Base-by-base conservation (phyloP, 2,329 filamentous ascomycete species). In the Aureobasidium sp. region DNA sequence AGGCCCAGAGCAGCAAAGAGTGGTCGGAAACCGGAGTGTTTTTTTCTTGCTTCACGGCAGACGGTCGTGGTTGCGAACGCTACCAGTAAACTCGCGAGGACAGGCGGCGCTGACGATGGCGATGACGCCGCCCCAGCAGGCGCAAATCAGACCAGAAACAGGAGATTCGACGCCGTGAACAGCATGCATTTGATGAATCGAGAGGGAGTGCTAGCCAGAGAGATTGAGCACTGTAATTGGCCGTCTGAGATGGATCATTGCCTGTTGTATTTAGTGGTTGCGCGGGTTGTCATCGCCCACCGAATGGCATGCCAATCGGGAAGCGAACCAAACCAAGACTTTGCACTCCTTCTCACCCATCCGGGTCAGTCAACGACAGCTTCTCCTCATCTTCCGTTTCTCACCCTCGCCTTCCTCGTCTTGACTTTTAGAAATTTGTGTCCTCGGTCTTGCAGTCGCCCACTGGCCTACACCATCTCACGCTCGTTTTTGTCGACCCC, bases 271-370 rank as follows among this genome's bases (percentile, higher is more conserved):
- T 47, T 41, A 25, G 51, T 55, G 15, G 36, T 41, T 25, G 53
- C 25, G 53, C 29, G 41, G 53, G 53, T 47, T 36, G 53, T 36
- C 53, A 34, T 45, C 6, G 52, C 36, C 22, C 27, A 49, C n/a
- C 49, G 20, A 61, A 27, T 39, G 47, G 12, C 34, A 60, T 60
- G 58, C 47, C 36, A 61, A 45, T 61, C 49, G 51, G 51, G 29
- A 56, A 42, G 58, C 58, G 59, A 47, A 53, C 59, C 59, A 61
- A 61, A 36, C 36, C 15, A 27, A 51, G 51, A 61, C 47, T 52
- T 53, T 53, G 29, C 60, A 47, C 60, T 62, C 60, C 41, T 62
- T 62, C 60, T 34, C 41, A 37, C 25, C 56, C 37, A 56, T 36
- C 39, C 27, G 20, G 36, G 8, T 12, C 42, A 25, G 48, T 62